phyloP scores from a whole-genome alignment of 345 rosid genomes.

The Moricandia arvensis region DNA sequence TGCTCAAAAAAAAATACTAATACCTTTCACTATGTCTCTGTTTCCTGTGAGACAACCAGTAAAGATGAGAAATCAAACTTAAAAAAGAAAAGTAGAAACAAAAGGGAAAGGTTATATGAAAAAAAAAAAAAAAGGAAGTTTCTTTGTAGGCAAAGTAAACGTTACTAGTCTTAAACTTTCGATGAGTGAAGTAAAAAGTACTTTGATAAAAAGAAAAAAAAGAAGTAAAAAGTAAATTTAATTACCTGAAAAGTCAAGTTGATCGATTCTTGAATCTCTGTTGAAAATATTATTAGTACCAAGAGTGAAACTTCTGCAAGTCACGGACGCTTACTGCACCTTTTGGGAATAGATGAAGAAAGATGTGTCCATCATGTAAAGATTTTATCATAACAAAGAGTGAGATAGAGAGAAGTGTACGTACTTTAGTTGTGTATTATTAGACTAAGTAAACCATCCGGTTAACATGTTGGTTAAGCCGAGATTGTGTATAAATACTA shows the following conservation, averaged over 20 bases:
- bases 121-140: not conserved
- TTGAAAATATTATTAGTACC: conserved; percentile 10
- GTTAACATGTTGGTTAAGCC: too few relatives aligned
- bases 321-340: conserved; percentile 20
- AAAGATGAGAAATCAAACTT: conserved; percentile 13
- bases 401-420: too few relatives aligned
- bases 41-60: conserved; percentile 49
- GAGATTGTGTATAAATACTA: too few relatives aligned
- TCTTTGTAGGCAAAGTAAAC: not conserved
- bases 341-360: conserved; percentile 14
- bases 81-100: not conserved
- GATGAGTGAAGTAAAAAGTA: not conserved
- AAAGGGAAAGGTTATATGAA: conserved; percentile 9
- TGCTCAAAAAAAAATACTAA: too few relatives aligned
- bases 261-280: conserved; percentile 5
- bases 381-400: too few relatives aligned
- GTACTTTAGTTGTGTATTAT: too few relatives aligned
- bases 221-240: not conserved
- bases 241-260: conserved; percentile 29
- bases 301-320: conserved; percentile 25
- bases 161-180: not conserved
- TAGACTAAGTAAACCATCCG: too few relatives aligned
- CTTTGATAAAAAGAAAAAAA: not conserved
- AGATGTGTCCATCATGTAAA: too few relatives aligned
- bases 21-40: conserved; percentile 24